phyloP scores from a whole-genome alignment of 148 eudicot species.

The Fallopia convolvulus region DNA sequence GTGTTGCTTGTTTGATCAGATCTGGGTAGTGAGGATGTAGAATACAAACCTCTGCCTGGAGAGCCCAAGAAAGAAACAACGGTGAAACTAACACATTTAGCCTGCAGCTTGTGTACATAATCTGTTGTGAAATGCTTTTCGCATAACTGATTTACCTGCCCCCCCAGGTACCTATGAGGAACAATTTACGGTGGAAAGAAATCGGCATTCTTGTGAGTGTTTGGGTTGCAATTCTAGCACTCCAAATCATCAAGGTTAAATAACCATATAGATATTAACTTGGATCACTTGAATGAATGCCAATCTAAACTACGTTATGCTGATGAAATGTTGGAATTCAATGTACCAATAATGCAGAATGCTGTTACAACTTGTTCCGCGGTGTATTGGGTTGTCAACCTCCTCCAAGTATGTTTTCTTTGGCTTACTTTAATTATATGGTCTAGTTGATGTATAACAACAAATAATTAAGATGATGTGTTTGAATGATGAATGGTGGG shows the following conservation, averaged over 20 bases:
- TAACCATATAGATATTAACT: background rate
- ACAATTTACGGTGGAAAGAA: constrained; percentile 44
- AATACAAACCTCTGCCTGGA: constrained; percentile 3
- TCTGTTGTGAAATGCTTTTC: background rate
- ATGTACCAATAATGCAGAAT: constrained; percentile 28
- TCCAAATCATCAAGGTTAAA: constrained; percentile 36
- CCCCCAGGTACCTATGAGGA: constrained; percentile 8
- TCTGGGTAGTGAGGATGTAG: constrained; percentile 4
- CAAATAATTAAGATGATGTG: background rate
- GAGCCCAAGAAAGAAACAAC: background rate
- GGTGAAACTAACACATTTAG: background rate
- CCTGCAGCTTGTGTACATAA: too few species aligned
- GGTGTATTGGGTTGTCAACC: constrained; percentile 37
- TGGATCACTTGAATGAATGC: background rate
- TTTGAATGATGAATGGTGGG: background rate
- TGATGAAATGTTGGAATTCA: background rate
- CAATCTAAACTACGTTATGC: too few species aligned
- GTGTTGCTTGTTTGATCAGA: constrained; percentile 7
- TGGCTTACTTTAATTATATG: too few species aligned
- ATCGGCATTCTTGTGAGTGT: constrained; percentile 34
- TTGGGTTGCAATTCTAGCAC: constrained; percentile 42
- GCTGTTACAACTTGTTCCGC: constrained; percentile 40
- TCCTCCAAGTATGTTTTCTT: constrained; percentile 39
- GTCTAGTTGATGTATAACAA: background rate
- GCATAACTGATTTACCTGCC: background rate